Base-by-base conservation (phyloP, 106 monocot species). In the Dendrobium huoshanense region DNA sequence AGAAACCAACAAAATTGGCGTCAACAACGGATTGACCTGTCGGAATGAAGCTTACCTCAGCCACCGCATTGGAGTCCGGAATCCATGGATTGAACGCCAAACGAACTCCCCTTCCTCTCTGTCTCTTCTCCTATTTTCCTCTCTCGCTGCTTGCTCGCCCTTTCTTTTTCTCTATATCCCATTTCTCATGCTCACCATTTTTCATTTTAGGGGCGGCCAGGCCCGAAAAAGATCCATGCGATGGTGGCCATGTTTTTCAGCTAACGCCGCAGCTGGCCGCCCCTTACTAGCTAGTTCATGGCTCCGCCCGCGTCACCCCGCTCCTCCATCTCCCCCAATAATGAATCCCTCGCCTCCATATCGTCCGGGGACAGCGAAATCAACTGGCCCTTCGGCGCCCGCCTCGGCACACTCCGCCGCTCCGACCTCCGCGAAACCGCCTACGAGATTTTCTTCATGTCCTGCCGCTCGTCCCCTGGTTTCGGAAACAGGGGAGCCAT, bases 361-460 rank as follows among this genome's bases (percentile, higher is more conserved):
- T 24, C 76, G 27, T 76, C 76, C 22, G 67, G 41, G 16, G 83
- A 79, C 37, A 82, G 80, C 51, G 91, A 88, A 22, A 77, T 92
- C 64, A 84, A 87, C 29, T 96, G 89, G 94, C 96, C 93, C 5
- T 96, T 96, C 80, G 91, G 93, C 17, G 45, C 76, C 49, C 81
- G 86, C 33, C 77, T 94, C 84, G 90, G 93, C 74, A 86, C 85
- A n/a, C 56, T 96, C 31, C 82, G 67, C 51, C 85, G 73, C 29
- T 83, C 84, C 70, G 94, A 89, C 42, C 83, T 96, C 56, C 85
- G 96, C 0, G 96, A 88, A 80, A 83, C 92, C 43, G 96, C 96
- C 10, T 96, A 96, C 81, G 96, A 96, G 80, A 80, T 96, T 56
- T 96, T 90, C 85, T 96, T 96, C 87, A 90, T 79, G 84, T 88